Base-by-base conservation (phyloP, 495 filamentous ascomycete genomes). In the Xylaria castorea region DNA sequence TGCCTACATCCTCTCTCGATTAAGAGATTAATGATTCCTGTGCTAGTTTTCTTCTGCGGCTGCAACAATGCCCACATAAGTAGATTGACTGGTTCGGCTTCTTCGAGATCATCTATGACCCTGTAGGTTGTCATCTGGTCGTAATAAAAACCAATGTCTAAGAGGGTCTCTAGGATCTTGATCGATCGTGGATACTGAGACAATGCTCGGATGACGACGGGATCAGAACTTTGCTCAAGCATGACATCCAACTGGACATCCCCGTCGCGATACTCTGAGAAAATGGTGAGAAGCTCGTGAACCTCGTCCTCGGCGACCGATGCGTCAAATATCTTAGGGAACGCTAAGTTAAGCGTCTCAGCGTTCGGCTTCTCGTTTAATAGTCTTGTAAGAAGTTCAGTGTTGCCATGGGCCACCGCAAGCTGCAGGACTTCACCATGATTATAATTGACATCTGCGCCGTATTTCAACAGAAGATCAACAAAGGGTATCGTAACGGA, bases 11-110 rank as follows among this genome's bases (percentile, higher is more conserved):
- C 81, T 1, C 80, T 77, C 25, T 82, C 71, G 14, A 86, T 79
- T 22, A 87, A 68, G 20, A 85, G 74, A 60, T 82, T 77, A 38
- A 87, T 84, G 55, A 84, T 70, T 12, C 71, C 65, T 63, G 80
- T 84, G 75, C 85, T 87, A 50, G 86, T 77, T 66, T 79, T 80
- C 75, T 87, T 87, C 68, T 87, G 83, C 6, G 85, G 84, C 63
- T 87, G 85, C 14, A 82, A 62, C 4, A 87, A 74, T 6, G 82
- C 75, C 85, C 85, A 87, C 64, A 85, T 82, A 22, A 87, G 74
- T 1, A 87, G 73, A 22, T 75, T 83, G 61, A 83, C 83, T 22
- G 79, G 63, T 58, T 87, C 85, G 0, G 77, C 75, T 53, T 85
- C 81, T 18, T 84, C 83, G 5, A 81, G 66, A 8, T 82, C 81